Evolutionary conservation across 164 flowering plant genomes (phyloP).

Genomic region (Santalum album): DNA sequence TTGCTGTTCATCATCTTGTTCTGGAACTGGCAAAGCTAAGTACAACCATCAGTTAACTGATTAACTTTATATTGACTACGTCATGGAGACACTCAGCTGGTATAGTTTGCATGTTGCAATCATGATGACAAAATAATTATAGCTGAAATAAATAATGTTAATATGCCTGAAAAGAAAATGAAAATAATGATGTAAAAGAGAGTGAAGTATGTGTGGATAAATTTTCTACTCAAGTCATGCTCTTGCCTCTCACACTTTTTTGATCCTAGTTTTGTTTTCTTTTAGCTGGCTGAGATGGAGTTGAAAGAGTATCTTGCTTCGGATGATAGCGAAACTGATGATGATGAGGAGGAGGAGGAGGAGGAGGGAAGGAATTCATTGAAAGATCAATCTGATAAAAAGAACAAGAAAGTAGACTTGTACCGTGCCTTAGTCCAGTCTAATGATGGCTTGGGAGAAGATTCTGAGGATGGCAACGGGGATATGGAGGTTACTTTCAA

Average conservation of each 20-base stretch:
- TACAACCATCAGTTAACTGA: too few species aligned
- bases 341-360: slow-evolving; percentile 44
- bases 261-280: not conserved
- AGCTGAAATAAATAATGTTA: too few species aligned
- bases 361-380: slow-evolving; percentile 26
- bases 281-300: slow-evolving; percentile 63
- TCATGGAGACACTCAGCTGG: too few species aligned
- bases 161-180: too few species aligned
- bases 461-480: slow-evolving; percentile 38
- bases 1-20: too few species aligned
- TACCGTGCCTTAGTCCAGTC: slow-evolving; percentile 57
- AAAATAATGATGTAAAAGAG: too few species aligned
- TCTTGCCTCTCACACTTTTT: not conserved
- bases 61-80: too few species aligned
- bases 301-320: slow-evolving; percentile 74
- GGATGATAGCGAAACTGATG: slow-evolving; percentile 57
- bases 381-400: slow-evolving; percentile 29
- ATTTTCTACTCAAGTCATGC: too few species aligned
- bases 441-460: slow-evolving; percentile 54
- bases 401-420: slow-evolving; percentile 30
- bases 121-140: too few species aligned
- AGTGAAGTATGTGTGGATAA: too few species aligned
- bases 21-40: too few species aligned
- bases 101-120: too few species aligned
- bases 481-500: slow-evolving; percentile 97